phyloP scores from a whole-genome alignment of 2,329 filamentous ascomycete genomes.

The Fonsecaea nubica region DNA sequence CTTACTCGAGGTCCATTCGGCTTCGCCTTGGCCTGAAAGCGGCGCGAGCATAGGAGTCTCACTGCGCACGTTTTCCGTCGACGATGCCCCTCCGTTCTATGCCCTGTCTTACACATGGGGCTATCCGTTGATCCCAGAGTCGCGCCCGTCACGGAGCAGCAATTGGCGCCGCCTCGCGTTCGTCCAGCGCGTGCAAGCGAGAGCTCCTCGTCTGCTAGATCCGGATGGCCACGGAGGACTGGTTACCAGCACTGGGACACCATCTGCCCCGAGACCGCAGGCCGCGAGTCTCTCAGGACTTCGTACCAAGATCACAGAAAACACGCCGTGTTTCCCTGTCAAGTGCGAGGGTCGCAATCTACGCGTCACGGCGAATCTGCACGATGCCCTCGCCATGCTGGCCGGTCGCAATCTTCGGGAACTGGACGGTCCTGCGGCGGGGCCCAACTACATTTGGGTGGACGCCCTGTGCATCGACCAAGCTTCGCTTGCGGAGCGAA shows the following conservation, averaged over 20 bases:
- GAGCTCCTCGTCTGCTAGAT: slow-evolving; percentile 9
- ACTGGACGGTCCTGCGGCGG: background rate
- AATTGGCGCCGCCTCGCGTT: slow-evolving; percentile 21
- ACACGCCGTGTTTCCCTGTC: slow-evolving; percentile 17
- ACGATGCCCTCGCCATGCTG: slow-evolving; percentile 18
- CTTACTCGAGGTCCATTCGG: slow-evolving; percentile 18
- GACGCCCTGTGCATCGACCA: slow-evolving; percentile 39
- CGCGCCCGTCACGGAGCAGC: slow-evolving; percentile 9
- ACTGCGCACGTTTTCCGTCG: slow-evolving; percentile 15
- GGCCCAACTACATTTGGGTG: slow-evolving; percentile 30
- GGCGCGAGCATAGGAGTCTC: slow-evolving; percentile 13
- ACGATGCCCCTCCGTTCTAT: slow-evolving; percentile 16
- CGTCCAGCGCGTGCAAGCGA: slow-evolving; percentile 15
- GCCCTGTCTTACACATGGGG: slow-evolving; percentile 24
- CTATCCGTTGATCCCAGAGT: slow-evolving; percentile 22
- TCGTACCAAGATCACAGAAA: slow-evolving; percentile 14
- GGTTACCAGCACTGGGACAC: background rate
- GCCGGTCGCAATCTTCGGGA: background rate
- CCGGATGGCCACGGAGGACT: background rate
- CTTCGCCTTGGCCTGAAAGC: background rate
- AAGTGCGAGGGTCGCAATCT: slow-evolving; percentile 20
- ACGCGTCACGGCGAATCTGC: slow-evolving; percentile 18
- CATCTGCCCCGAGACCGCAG: background rate
- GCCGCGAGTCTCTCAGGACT: background rate
- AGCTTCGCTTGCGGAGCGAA: slow-evolving; percentile 29